Base-by-base conservation (phyloP, 1,139 yeast species). In the Pichia terricola region DNA sequence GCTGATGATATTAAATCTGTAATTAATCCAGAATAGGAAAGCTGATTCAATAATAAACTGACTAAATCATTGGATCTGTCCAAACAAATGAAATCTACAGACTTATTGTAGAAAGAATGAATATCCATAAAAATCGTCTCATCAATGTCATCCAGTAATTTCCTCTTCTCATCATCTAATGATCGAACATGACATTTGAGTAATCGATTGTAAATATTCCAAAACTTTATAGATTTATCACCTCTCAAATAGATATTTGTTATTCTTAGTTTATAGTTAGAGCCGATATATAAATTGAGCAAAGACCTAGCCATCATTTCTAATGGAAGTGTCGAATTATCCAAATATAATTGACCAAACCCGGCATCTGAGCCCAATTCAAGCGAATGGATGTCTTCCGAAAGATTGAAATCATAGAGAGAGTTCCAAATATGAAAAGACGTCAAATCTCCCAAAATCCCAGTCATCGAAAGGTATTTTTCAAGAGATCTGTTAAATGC, bases 61-160 rank as follows among this genome's bases (percentile, higher is more conserved):
- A 82, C 59, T 40, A 77, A 71, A 63, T 91, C 98, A 33, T 80
- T 60, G 45, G 79, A 76, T 43, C 98, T 68, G 57, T 91, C 98
- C 26, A 91, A 57, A 1, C 89, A 80, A 16, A 91, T 72, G 40
- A 89, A 64, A 59, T 82, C 86, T 35, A 64, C 64, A 41, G 67
- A 65, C 44, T 65, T 51, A 40, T 61, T 62, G 47, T 68, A 67
- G 43, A 61, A 59, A 2, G 63, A 57, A 45, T 57, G 60, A 27
- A 53, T 52, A 43, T 61, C 63, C 40, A 59, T 39, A 42, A 61
- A 65, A 8, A 60, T 45, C 5, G 63, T 54, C 33, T 60, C 63
- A 45, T 62, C 65, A 28, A 59, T 58, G 40, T 62, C 65, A 11
- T 50, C 48, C 5, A 61, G 46, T 2, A 50, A 30, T 49, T 59